Evolutionary conservation across 1,139 yeast species (phyloP).

Genomic region (Sugiyamaella paludigena): DNA sequence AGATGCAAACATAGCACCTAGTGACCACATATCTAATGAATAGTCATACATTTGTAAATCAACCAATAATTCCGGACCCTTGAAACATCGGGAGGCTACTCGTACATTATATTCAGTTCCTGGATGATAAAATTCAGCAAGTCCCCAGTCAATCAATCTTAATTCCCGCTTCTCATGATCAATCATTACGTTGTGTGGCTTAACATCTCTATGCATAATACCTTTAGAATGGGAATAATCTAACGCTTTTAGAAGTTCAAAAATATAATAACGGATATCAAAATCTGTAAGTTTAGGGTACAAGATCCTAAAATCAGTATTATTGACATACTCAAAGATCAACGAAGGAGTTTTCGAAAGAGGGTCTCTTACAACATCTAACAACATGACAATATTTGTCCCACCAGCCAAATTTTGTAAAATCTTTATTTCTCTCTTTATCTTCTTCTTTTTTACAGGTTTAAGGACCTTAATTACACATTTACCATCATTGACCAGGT

Average conservation of each 20-base stretch:
- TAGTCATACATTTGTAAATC: conserved; percentile 92
- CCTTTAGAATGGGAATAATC: conserved; percentile 98
- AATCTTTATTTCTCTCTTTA: conserved; percentile 90
- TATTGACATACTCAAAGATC: conserved; percentile 86
- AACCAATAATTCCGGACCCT: conserved; percentile 96
- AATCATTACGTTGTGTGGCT: conserved; percentile 98
- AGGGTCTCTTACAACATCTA: conserved; percentile 89
- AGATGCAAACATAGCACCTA: conserved; percentile 97
- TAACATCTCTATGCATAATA: conserved; percentile 97
- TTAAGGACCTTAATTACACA: conserved; percentile 90
- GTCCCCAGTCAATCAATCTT: conserved; percentile 96
- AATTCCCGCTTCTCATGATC: conserved; percentile 73
- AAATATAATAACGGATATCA: conserved; percentile 87
- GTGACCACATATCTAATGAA: conserved; percentile 93
- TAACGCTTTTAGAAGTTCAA: conserved; percentile 80
- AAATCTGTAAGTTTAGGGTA: conserved; percentile 84
- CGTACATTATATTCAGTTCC: conserved; percentile 95
- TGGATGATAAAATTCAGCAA: conserved; percentile 95
- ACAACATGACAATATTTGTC: conserved; percentile 74
- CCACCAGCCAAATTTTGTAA: conserved; percentile 86
- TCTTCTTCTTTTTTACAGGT: conserved; percentile 95
- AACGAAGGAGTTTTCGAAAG: conserved; percentile 90
- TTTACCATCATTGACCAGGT: conserved; percentile 43
- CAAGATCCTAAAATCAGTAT: conserved; percentile 83
- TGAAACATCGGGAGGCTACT: conserved; percentile 96